Evolutionary conservation across 257 asterid genomes (phyloP), one percentile per base, ranked within the genome.

Genomic region (Gentiana macrophylla): DNA sequence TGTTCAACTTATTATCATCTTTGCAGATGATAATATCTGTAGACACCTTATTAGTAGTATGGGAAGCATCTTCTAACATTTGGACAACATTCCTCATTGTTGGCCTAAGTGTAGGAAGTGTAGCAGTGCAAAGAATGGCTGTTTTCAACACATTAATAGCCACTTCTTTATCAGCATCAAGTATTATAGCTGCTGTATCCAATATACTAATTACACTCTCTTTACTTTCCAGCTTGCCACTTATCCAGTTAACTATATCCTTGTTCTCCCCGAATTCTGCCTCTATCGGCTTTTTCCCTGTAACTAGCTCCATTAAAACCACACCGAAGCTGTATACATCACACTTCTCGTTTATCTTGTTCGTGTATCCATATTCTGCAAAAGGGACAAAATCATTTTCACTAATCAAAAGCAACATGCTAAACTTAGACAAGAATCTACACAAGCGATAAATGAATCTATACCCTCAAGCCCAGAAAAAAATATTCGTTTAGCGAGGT

Each of bases 321-420:
- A 91, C 96, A 2, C 98, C 98, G 4, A 81, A 91, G 66, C 98
- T 91, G 55, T 91, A 91, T 1, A 91, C 74, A 44, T 91, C 98
- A 43, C 94, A 80, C 81, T 87, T 91, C 64, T 87, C 96, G 6
- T 72, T 72, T 74, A 91, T 92, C 54, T 79, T 91, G 55, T 67
- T 73, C 2, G 90, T 73, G 59, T 87, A 91, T 0, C 78, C 98
- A 34, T 87, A 91, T 60, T 91, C 98, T 90, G 86, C 80, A 65
- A 6, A 50, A 37, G 1, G 4, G 24, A 24, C 24, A 24, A 60
- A 36, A 44, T 4, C 9, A 32, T 60, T 50, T 4, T 53, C 62
- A 56, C 32, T 35, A 32, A 12, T 50, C n/a, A 61, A 37, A 50
- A 50, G 9, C 67, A 60, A 12, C 67, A 60, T 37, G 12, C 2